Conservation (phyloP, 2,329 filamentous ascomycete species). For the Colletotrichum filicis region DNA sequence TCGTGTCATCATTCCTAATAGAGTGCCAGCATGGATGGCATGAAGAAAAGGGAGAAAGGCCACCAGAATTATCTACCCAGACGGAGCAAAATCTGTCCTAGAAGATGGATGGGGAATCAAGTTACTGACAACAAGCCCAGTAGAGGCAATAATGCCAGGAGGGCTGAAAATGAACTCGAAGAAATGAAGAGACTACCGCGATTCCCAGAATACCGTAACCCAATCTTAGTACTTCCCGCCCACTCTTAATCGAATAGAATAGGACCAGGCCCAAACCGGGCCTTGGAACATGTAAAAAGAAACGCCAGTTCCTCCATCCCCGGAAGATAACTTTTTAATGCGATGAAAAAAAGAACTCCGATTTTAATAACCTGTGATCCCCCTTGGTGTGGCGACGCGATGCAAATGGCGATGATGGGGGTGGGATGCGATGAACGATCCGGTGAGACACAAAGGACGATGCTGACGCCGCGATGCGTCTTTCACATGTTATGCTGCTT, state of each 20-base stretch:
- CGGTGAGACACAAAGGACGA: background rate
- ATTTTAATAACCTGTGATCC: background rate
- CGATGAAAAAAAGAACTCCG: constrained; percentile 19
- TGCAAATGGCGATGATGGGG: background rate
- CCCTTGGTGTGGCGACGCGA: background rate
- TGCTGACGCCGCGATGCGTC: background rate
- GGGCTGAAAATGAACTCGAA: background rate
- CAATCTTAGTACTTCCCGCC: background rate
- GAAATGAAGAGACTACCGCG: background rate
- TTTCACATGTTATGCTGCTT: constrained; percentile 8
- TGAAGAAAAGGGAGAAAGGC: background rate
- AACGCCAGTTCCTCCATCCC: constrained; percentile 23
- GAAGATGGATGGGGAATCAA: background rate
- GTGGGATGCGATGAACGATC: background rate
- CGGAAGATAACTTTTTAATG: constrained; percentile 28
- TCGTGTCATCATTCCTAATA: constrained; percentile 26
- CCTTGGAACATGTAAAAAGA: background rate
- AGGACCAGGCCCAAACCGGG: background rate
- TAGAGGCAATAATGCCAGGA: background rate
- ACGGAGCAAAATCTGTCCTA: background rate
- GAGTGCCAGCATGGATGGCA: background rate
- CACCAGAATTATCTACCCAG: background rate
- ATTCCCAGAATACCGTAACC: constrained; percentile 6
- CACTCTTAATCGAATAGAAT: background rate
- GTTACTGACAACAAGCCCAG: background rate